A percentile compares a stretch with the other conserved stretches of the same genome.
These are phyloP conservation scores for Suillus variegatus DNA, from an alignment of 768 basidiomycete genomes.

Conservation along the genomic window DNA sequence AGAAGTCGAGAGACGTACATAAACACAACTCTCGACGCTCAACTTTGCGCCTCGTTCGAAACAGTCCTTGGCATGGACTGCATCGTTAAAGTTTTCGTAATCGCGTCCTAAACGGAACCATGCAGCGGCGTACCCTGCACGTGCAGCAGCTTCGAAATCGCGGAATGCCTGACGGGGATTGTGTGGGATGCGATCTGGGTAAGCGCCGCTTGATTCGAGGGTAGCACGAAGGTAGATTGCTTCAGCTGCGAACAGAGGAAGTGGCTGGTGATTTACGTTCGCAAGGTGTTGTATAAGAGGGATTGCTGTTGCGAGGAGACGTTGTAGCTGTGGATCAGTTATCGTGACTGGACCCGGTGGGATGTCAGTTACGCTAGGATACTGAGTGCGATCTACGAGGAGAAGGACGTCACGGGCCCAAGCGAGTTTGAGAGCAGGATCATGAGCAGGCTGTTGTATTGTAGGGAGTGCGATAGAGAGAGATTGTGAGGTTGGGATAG, in stretches of 20 bases:
- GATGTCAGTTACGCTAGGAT: constrained; percentile 42
- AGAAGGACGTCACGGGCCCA: constrained; percentile 86
- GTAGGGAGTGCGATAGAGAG: constrained; percentile 53
- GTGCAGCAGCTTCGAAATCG: constrained; percentile 84
- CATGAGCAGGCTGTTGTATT: constrained; percentile 55
- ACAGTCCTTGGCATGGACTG: constrained; percentile 73
- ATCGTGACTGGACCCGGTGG: constrained; percentile 55
- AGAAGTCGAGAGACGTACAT: constrained; percentile 51
- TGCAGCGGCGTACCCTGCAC: constrained; percentile 72
- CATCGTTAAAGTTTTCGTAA: constrained; percentile 86
- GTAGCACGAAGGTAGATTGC: constrained; percentile 77
- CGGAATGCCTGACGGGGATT: constrained; percentile 84
- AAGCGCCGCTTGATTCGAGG: constrained; percentile 71
- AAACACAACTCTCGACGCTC: constrained; percentile 77
- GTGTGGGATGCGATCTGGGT: constrained; percentile 60
- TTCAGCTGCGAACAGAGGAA: constrained; percentile 55
- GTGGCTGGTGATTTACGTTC: constrained; percentile 34
- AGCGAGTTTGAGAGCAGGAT: constrained; percentile 61
- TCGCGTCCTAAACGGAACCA: constrained; percentile 94
- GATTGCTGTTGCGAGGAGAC: constrained; percentile 65
- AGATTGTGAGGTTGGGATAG: constrained; percentile 64
- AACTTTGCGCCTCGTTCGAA: constrained; percentile 80
- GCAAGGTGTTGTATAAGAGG: constrained; percentile 63
- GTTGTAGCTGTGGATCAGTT: constrained; percentile 57
- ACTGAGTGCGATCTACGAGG: constrained; percentile 61